These are phyloP conservation scores for Hericium alpestre DNA, from an alignment of 768 basidiomycete genomes.

Conservation along the genomic window DNA sequence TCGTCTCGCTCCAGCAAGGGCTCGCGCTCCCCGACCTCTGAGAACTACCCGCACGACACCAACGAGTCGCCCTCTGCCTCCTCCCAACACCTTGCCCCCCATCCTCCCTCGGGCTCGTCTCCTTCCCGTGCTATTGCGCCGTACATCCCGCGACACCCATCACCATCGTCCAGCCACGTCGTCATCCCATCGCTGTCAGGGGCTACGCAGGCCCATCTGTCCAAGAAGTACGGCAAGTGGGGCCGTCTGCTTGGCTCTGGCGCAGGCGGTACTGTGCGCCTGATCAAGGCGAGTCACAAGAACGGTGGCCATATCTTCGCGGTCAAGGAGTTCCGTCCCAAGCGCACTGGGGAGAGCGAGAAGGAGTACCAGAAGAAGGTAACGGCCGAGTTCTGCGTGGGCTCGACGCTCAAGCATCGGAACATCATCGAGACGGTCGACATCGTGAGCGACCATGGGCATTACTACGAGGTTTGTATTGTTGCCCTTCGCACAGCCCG, in stretches of 20 bases:
- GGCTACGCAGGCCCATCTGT: constrained; percentile 80
- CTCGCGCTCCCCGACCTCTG: not conserved
- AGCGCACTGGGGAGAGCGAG: constrained; percentile 78
- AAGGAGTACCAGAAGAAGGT: constrained; percentile 99
- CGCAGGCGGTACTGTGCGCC: constrained; percentile 94
- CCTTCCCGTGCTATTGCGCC: not conserved
- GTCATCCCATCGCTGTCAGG: constrained; percentile 58
- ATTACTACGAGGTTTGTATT: constrained; percentile 85
- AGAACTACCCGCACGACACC: constrained; percentile 3
- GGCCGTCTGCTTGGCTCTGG: constrained; percentile 90
- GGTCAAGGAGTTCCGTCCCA: constrained; percentile 94
- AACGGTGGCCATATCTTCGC: constrained; percentile 81
- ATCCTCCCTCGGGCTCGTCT: not conserved
- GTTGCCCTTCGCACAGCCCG: not conserved
- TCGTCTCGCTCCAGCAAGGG: constrained; percentile 2
- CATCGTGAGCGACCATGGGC: constrained; percentile 94
- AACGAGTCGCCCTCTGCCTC: constrained; percentile 1
- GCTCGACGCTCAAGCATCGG: constrained; percentile 83
- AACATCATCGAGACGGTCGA: constrained; percentile 98
- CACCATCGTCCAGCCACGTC: constrained; percentile 4
- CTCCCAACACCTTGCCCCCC: not conserved
- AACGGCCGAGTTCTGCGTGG: constrained; percentile 97
- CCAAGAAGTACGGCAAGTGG: constrained; percentile 99
- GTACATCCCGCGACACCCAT: not conserved
- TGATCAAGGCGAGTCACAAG: constrained; percentile 82